These are phyloP conservation scores for Mrakia blollopis DNA, from an alignment of 768 basidiomycete species.

Conservation along the genomic window DNA sequence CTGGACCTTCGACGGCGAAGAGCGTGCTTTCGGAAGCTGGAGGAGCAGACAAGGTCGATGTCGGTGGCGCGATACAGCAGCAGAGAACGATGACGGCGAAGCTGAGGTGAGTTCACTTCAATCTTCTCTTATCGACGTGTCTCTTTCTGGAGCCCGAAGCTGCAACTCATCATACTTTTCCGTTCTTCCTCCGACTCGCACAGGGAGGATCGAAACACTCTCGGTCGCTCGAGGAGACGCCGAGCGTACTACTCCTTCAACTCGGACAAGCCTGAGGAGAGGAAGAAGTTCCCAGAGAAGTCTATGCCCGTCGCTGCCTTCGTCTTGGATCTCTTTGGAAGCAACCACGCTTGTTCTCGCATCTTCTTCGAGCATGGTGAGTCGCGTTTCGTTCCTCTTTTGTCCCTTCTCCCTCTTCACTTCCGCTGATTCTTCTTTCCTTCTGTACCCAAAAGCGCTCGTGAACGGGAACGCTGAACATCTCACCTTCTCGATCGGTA, in stretches of 20 bases:
- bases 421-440: background rate
- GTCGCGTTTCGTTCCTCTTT: background rate
- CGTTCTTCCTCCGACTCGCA: background rate
- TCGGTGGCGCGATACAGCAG: background rate
- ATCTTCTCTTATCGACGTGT: no score
- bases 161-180: no score
- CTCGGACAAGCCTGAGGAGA: background rate
- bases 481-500: background rate
- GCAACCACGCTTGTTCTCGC: background rate
- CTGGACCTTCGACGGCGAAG: background rate
- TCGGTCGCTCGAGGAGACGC: background rate
- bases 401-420: background rate
- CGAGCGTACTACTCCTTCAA: background rate
- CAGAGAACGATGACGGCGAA: background rate
- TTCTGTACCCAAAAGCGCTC: background rate
- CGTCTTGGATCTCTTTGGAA: background rate
- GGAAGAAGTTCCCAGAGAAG: background rate
- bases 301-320: background rate
- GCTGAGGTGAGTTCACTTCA: background rate
- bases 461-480: background rate
- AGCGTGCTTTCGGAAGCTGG: background rate
- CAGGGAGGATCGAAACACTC: background rate
- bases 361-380: conserved; percentile 1
- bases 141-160: no score
- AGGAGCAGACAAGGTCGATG: background rate